Evolutionary conservation across 2,329 filamentous ascomycete species (phyloP).

Genomic region (Trichoderma sp.): DNA sequence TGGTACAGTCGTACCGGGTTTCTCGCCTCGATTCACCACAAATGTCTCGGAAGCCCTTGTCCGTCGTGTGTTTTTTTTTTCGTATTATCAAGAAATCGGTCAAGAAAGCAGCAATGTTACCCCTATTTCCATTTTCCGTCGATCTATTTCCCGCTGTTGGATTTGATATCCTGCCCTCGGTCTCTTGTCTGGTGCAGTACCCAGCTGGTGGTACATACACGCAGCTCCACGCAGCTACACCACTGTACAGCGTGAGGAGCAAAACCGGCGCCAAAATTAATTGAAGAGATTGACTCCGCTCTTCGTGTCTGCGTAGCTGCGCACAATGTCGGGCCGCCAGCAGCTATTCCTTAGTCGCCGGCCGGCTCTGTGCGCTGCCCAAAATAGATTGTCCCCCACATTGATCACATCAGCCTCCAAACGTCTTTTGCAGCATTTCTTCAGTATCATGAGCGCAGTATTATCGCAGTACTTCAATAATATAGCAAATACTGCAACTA

Average conservation of each 20-base stretch:
- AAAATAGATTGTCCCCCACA: conserved; percentile 9
- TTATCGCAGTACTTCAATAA: too few species aligned
- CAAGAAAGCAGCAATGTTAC: background rate
- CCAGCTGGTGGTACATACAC: too few species aligned
- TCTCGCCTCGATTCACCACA: background rate
- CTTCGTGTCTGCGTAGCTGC: background rate
- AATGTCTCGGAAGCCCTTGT: background rate
- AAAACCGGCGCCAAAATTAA: background rate
- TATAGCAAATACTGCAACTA: background rate
- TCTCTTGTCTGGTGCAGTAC: background rate
- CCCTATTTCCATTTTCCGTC: background rate
- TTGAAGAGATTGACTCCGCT: background rate
- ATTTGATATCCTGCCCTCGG: background rate
- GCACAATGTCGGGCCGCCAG: conserved; percentile 12
- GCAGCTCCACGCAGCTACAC: background rate
- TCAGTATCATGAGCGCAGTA: background rate
- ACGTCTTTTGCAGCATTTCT: background rate
- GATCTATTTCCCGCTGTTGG: background rate
- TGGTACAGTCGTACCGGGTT: background rate
- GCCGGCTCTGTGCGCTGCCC: background rate
- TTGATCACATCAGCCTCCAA: background rate
- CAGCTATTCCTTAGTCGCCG: background rate
- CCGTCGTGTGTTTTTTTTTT: background rate
- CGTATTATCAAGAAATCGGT: background rate
- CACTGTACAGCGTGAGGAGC: background rate